Conservation (phyloP, 2,329 filamentous ascomycete species). For the Xylariaceae sp. region DNA sequence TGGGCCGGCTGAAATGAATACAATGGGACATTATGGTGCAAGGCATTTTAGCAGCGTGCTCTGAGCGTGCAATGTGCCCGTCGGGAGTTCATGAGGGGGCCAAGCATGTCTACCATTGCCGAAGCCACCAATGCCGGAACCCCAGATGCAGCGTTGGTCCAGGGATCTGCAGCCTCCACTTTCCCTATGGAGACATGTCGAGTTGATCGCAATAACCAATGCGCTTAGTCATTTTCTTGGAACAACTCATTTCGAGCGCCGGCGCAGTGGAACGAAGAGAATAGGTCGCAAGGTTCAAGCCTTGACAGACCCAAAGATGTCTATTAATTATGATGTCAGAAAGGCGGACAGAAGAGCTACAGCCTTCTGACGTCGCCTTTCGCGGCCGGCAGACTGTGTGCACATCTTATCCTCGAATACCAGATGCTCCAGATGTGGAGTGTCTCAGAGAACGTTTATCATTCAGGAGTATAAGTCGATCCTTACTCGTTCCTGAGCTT, state of each 20-base stretch:
- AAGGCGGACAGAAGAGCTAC: background rate
- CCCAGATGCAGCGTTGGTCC: background rate
- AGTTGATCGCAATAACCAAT: constrained; percentile 18
- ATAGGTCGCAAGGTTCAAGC: background rate
- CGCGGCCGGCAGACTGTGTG: background rate
- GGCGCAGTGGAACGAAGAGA: too few relatives aligned
- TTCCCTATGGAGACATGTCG: background rate
- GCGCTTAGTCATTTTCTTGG: too few relatives aligned
- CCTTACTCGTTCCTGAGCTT: background rate
- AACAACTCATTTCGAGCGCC: too few relatives aligned
- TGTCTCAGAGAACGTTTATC: background rate
- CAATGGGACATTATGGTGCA: background rate
- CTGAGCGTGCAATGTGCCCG: background rate
- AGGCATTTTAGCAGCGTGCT: background rate
- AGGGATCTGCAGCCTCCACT: background rate
- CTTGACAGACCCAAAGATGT: background rate
- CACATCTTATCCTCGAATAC: background rate
- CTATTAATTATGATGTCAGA: background rate
- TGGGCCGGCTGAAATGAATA: background rate
- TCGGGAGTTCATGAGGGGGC: background rate
- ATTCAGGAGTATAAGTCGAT: constrained; percentile 2
- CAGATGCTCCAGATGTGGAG: background rate
- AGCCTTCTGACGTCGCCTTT: background rate
- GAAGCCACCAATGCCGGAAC: too few relatives aligned
- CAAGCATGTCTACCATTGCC: background rate